Evolutionary conservation across 129 eudicot species (phyloP), one percentile per base, ranked within the genome.

Genomic region (Cynara cardunculus): DNA sequence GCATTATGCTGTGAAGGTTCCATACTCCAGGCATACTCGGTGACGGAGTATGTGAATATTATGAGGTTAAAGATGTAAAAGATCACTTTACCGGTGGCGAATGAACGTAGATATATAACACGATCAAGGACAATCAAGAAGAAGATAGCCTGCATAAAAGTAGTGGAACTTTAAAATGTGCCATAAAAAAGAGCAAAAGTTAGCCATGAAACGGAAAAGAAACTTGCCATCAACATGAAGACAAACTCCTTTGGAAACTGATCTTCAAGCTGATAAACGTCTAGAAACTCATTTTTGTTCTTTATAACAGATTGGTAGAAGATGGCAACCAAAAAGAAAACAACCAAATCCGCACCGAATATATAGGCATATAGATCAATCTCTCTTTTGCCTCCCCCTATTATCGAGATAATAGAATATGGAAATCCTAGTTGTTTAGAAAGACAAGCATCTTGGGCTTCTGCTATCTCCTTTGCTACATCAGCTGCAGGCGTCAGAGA

Each of bases 401-500:
- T 91, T 30, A 93, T 95, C 18, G 99, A 90, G 25, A 87, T 79
- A 80, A 96, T 89, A 41, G 90, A 82, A 81, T 96, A 96, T 10
- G 97, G 98, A 76, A 96, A 92, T 11, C 91, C 97, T 69, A 88
- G 78, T 84, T 93, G 81, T 32, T 91, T 87, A 56, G 84, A 35
- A 87, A 84, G 61, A 53, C 95, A 93, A 19, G 70, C 80, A 59
- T 69, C 71, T 75, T 91, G 92, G 31, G 91, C 98, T 86, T 78
- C 79, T 78, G 74, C 86, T 73, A 96, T 93, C 83, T 96, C 98
- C 74, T 89, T 96, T 3, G 98, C 97, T 65, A 96, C 94, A 78
- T 96, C 99, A 81, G 97, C 95, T 56, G 99, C 99, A 75, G 98
- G 99, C 34, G 99, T 96, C 44, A 96, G 86, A 25, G 99, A 92